Base-by-base conservation (phyloP, 2,329 filamentous ascomycete genomes). In the Zymoseptoria pseudotritici region DNA sequence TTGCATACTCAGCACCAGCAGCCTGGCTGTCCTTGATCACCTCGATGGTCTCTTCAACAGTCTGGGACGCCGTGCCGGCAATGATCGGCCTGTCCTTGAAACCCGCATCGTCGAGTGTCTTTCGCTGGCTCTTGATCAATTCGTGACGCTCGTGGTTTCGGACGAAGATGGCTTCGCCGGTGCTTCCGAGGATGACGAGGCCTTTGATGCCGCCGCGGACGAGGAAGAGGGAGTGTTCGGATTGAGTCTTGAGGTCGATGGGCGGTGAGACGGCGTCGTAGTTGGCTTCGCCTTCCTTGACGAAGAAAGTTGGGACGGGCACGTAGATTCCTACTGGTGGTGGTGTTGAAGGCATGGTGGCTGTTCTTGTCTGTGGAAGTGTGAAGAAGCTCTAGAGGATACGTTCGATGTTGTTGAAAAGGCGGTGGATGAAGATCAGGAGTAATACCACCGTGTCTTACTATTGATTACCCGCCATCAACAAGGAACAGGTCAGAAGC, bases 301-400 rank as follows among this genome's bases (percentile, higher is more conserved):
- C 79, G 76, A 86, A 87, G 77, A 88, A 87, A 55, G 85, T 87
- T 5, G 85, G 85, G 51, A 85, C 72, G 51, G 82, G 82, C 60
- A 85, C 82, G 68, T 82, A 84, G 66, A 85, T 79, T 63, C 83
- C 83, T 53, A 65, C 59, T 52, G 79, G 77, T 26, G 82, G 81
- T 50, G 82, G 82, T 22, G 65, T 58, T 11, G 63, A 53, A 21
- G 22, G 20, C 20, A 24, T 52, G 20, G n/a, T 20, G 1, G 50
- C 22, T 21, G 50, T 19, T 52, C 4, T n/a, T 52, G 50, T 17
- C 2, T 46, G 36, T 8, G 36, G 1, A 42, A 42, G 36, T 42
- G 36, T 46, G 36, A 7, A n/a, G 36, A 42, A 42, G 10, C 36
- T 46, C 36, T 17, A 17, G 7, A 7, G 36, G 36, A n/a, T 46